Base-by-base conservation (phyloP, 345 rosid genomes). In the Nasturtium officinale region DNA sequence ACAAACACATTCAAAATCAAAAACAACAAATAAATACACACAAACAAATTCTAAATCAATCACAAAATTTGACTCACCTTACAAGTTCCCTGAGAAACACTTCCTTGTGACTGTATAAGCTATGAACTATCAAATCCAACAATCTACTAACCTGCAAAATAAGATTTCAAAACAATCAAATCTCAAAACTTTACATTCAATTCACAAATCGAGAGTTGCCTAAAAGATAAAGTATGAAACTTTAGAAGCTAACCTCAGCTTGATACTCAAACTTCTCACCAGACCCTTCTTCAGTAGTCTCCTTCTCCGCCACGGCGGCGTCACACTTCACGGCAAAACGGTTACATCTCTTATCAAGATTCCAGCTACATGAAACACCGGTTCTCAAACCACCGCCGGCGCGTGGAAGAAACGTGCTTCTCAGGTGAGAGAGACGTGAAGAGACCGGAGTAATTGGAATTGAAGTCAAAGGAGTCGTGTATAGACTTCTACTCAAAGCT, bases 211-310 rank as follows among this genome's bases (percentile, higher is more conserved):
- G 2, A 7, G 35, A 32, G 2, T 52, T 20, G 6, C 53, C 65
- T 59, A 64, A 7, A 33, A 72, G 21, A 5, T 3, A 47, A 63
- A 63, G 56, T 15, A 50, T 5, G 40, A 65, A 64, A 29, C 61
- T 71, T 77, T 9, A 0, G 30, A 74, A 38, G 50, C 86, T 67
- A 78, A 95, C 99, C 97, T 95, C 99, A 5, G 99, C 99, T 82
- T 95, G 99, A 76, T 91, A 95, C 85, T 95, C 98, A 48, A 80
- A 95, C 83, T 87, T 90, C 88, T 95, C 99, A 32, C 90, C 97
- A 4, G 96, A 78, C 29, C 82, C 72, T 70, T 88, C 97, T 0
- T 87, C 59, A 18, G 90, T 83, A 4, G 91, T 85, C 71, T 95
- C 96, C 51, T 95, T 85, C 84, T 95, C 97, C 3, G 94, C 96